phyloP scores from a whole-genome alignment of 2,329 filamentous ascomycete genomes.

The Cercospora sesami region DNA sequence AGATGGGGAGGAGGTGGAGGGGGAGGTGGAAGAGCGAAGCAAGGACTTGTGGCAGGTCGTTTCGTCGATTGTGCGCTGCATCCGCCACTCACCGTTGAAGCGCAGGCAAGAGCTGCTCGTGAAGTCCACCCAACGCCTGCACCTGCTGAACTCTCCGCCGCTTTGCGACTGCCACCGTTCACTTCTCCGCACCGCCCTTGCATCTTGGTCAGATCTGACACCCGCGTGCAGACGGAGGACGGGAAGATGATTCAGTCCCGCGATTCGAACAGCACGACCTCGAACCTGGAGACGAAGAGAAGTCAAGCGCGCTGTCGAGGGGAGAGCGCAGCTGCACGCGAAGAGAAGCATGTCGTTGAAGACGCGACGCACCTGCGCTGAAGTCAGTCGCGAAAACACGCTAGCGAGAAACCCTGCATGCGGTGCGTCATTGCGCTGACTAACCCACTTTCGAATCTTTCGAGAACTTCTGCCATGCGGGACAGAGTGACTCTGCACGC shows the following conservation, averaged over 20 bases:
- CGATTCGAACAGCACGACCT: not conserved
- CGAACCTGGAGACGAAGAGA: too few species aligned
- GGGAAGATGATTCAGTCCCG: not conserved
- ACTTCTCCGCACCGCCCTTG: not conserved
- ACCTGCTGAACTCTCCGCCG: not conserved
- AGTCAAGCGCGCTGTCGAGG: not conserved
- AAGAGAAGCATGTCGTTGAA: not conserved
- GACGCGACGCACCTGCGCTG: not conserved
- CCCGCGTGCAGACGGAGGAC: not conserved
- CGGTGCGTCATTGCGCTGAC: conserved; percentile 1
- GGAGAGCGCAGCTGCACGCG: not conserved
- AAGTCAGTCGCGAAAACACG: not conserved
- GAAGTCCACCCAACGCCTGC: conserved; percentile 1
- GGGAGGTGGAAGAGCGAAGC: not conserved
- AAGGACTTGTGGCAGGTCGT: not conserved
- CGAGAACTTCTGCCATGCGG: not conserved
- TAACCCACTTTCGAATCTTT: conserved; percentile 6
- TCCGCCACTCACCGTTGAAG: not conserved
- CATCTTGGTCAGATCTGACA: not conserved
- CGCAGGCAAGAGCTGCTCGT: conserved; percentile 2
- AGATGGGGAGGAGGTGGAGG: not conserved
- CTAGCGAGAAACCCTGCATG: not conserved
- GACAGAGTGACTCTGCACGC: not conserved
- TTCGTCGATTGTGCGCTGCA: not conserved
- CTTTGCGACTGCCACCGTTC: not conserved